Evolutionary conservation across 2,329 filamentous ascomycete species (phyloP).

Genomic region (Myriosclerotinia scirpicola): DNA sequence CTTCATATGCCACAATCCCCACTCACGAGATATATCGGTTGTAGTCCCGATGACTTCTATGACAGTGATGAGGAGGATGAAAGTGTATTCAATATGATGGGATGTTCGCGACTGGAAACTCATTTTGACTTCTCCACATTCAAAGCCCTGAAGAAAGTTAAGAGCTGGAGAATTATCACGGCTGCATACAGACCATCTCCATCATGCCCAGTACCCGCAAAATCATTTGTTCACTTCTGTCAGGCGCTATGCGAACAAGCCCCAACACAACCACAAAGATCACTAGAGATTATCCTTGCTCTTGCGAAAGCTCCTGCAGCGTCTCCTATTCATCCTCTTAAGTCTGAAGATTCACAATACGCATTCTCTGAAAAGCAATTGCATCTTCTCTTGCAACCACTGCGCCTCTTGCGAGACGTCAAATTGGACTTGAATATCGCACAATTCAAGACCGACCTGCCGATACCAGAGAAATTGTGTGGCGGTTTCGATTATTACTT

Average conservation of each 20-base stretch:
- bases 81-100: background rate
- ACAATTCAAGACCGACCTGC: constrained; percentile 4
- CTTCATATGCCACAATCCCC: constrained; percentile 21
- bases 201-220: constrained; percentile 9
- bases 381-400: constrained; percentile 6
- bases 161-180: constrained; percentile 20
- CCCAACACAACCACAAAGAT: background rate
- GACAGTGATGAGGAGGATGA: constrained; percentile 9
- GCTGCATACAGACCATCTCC: constrained; percentile 11
- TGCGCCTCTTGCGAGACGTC: constrained; percentile 9
- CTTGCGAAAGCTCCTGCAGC: background rate
- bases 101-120: background rate
- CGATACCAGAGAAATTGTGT: background rate
- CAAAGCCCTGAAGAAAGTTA: constrained; percentile 11
- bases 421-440: background rate
- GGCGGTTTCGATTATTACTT: constrained; percentile 10
- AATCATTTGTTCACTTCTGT: constrained; percentile 23
- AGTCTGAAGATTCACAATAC: background rate
- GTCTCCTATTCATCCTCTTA: background rate
- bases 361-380: constrained; percentile 11
- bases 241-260: constrained; percentile 10
- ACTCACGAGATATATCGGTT: constrained; percentile 12
- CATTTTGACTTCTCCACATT: constrained; percentile 14
- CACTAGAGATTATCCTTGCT: constrained; percentile 14
- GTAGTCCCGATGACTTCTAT: background rate